A percentile compares a stretch with the other conserved stretches of the same genome.
These are phyloP conservation scores for Rhododendron ovatum DNA, from an alignment of 148 eudicot genomes.

Conservation along the genomic window DNA sequence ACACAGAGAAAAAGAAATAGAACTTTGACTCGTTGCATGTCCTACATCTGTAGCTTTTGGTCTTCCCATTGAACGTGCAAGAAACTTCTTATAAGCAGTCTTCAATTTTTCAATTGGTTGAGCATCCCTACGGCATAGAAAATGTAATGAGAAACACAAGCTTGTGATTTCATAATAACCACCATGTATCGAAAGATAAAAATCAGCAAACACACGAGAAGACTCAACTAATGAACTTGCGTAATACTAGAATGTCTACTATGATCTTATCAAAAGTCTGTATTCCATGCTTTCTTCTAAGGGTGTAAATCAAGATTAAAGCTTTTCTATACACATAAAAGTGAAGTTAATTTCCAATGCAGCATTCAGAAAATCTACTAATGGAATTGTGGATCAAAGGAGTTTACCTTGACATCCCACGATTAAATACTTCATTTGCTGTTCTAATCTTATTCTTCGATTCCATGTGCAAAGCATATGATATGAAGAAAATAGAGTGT, in stretches of 20 bases:
- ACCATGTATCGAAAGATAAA: neutral
- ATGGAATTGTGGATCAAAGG: neutral
- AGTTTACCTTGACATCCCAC: slow-evolving; percentile 67
- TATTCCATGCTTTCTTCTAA: slow-evolving; percentile 6
- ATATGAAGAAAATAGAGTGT: slow-evolving; percentile 64
- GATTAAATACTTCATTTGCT: slow-evolving; percentile 75
- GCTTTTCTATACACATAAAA: neutral
- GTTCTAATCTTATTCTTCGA: slow-evolving; percentile 68
- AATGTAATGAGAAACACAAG: slow-evolving; percentile 8
- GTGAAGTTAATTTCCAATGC: neutral
- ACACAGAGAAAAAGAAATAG: neutral
- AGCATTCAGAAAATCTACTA: neutral
- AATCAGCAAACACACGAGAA: neutral
- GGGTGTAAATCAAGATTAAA: neutral
- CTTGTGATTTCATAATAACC: neutral
- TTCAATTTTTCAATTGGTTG: slow-evolving; percentile 28
- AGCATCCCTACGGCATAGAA: slow-evolving; percentile 40
- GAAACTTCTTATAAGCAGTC: slow-evolving; percentile 22
- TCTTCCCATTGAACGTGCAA: slow-evolving; percentile 63
- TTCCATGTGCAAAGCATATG: slow-evolving; percentile 85
- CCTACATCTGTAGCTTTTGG: slow-evolving; percentile 59
- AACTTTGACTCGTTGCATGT: neutral
- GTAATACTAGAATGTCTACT: neutral
- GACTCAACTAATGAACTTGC: neutral
- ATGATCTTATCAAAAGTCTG: neutral